Evolutionary conservation across 345 rosid genomes (phyloP), one percentile per base, ranked within the genome.

Genomic region (Pugionium dolabratum): DNA sequence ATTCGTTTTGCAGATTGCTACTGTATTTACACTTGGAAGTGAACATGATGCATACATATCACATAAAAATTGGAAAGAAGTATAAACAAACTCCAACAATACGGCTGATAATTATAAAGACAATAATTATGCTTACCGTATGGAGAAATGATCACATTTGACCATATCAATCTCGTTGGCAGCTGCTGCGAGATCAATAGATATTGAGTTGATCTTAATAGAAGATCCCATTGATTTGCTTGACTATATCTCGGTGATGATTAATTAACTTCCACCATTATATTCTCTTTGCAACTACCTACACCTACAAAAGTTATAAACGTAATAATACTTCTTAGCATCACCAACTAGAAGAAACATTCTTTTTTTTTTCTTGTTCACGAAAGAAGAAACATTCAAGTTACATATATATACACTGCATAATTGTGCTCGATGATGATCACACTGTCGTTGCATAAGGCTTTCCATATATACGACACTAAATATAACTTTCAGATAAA

Each of bases 141-240:
- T 73, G n/a, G 96, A 82, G 74, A 89, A 89, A 61, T 82, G 86
- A 47, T 82, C 75, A 67, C 93, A 89, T 37, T 70, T 82, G 39
- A 48, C 77, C 45, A 34, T 66, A 61, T 67, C 68, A 67, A 9
- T 68, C 73, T 75, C 78, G 32, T 74, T 69, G 43, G 75, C 76
- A 46, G 75, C 68, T 33, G 37, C 68, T 43, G 53, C 73, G 54
- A 84, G 86, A 78, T 86, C 84, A 26, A 85, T 78, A 37, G 79
- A 74, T 71, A 83, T 82, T 0, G 96, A 86, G 47, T 74, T 83
- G 54, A 83, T 80, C 81, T 78, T 72, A 57, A 77, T 68, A 26
- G 86, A 62, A 31, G 93, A 78, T 42, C 79, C 82, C 70, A 75
- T 64, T 7, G 82, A 45, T 74, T 73, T 46, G 70, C 63, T 54